Conservation (phyloP, 2,329 filamentous ascomycete species). For the Aplosporella prunicola region DNA sequence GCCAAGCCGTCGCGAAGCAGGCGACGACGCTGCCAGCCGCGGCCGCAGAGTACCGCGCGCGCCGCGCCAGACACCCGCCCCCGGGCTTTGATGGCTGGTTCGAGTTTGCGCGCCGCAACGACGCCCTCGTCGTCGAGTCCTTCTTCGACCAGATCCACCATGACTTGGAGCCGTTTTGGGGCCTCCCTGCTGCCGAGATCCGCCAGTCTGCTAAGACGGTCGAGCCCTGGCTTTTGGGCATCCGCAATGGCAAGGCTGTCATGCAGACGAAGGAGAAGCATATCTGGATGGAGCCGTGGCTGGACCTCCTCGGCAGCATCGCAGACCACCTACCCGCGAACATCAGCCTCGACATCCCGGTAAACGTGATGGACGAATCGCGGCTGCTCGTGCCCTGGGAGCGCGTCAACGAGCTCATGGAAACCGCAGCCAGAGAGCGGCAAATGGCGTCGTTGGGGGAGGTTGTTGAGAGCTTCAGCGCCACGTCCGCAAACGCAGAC, state of each 20-base stretch:
- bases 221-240: slow-evolving; percentile 23
- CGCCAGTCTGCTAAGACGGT: no score
- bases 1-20: no score
- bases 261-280: slow-evolving; percentile 19
- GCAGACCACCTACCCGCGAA: no score
- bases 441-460: no score
- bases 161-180: slow-evolving; percentile 43
- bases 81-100: slow-evolving; percentile 43
- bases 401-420: slow-evolving; percentile 32
- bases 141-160: slow-evolving; percentile 44
- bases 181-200: slow-evolving; percentile 31
- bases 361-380: slow-evolving; percentile 43
- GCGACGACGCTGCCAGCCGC: no score
- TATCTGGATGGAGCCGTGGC: no score
- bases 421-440: slow-evolving; percentile 16
- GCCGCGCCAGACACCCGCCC: slow-evolving; percentile 42
- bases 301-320: no score
- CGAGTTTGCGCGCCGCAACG: slow-evolving; percentile 32
- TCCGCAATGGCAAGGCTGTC: slow-evolving; percentile 33
- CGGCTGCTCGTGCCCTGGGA: slow-evolving; percentile 40
- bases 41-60: no score
- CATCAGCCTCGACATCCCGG: no score
- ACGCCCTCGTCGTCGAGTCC: slow-evolving; percentile 39
- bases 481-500: neutral
- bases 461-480: no score